Percentiles rank a stretch among this genome's conserved stretches.
Conservation (phyloP, 148 eudicot species). For the Fallopia convolvulus region DNA sequence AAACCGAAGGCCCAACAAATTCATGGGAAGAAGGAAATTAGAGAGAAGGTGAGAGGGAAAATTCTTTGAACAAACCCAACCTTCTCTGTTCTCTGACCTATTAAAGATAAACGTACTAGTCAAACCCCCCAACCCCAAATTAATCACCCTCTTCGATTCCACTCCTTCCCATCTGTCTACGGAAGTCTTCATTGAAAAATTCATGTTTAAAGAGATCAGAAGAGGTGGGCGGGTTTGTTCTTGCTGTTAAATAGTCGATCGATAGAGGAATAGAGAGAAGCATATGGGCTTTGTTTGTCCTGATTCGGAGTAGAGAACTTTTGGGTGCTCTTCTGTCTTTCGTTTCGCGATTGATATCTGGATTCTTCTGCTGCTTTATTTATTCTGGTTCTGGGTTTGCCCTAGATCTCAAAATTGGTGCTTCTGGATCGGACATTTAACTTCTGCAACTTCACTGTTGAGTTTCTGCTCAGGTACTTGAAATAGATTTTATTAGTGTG, state of each 20-base stretch:
- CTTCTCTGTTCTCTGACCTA: background rate
- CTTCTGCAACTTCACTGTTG: background rate
- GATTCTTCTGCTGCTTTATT: background rate
- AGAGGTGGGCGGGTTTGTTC: background rate
- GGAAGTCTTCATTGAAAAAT: background rate
- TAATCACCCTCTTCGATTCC: background rate
- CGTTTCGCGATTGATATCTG: background rate
- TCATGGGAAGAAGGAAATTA: background rate
- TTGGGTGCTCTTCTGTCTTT: background rate
- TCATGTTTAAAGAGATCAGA: background rate
- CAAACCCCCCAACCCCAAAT: background rate
- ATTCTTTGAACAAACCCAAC: background rate
- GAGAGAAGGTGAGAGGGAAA: slow-evolving; percentile 1
- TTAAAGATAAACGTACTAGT: background rate
- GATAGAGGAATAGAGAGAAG: background rate
- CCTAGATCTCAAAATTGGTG: background rate
- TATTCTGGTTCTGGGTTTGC: background rate
- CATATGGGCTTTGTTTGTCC: background rate
- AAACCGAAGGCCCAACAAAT: background rate
- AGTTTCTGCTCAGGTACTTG: background rate
- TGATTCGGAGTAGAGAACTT: background rate
- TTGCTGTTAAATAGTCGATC: background rate
- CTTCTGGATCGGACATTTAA: background rate
- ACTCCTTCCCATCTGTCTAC: background rate
- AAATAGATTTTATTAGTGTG: background rate